Conservation (phyloP, 1,284 basidiomycete genomes). For the Cryptococcus jaspeensis region DNA sequence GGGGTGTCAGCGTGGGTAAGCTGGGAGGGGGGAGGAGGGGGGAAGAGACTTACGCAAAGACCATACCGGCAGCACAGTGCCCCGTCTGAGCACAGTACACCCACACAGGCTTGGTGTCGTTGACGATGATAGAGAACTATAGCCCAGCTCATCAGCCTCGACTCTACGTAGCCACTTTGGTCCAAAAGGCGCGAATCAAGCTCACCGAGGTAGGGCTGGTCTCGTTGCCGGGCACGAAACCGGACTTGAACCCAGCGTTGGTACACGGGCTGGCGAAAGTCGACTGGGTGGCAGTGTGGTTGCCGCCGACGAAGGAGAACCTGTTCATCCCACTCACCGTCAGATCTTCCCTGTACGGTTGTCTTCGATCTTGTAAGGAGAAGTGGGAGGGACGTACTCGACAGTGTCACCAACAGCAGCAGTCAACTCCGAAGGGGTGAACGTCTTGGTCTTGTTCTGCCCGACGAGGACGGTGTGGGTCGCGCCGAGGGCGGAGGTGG, state of each 20-base stretch:
- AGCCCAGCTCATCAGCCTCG: conserved; percentile 16
- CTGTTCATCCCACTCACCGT: background rate
- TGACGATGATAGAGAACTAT: conserved; percentile 39
- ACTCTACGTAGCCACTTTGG: too few relatives aligned
- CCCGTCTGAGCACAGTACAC: conserved; percentile 60
- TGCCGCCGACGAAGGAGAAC: conserved; percentile 49
- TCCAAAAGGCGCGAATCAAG: too few relatives aligned
- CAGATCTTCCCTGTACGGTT: too few relatives aligned
- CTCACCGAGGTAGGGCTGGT: conserved; percentile 56
- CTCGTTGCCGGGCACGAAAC: conserved; percentile 45
- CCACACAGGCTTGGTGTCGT: conserved; percentile 62
- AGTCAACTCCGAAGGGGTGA: conserved; percentile 5
- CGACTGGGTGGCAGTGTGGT: conserved; percentile 61
- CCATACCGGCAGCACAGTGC: conserved; percentile 65
- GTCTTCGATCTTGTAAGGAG: too few relatives aligned
- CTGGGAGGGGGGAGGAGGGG: too few relatives aligned
- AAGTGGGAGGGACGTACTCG: conserved; percentile 6
- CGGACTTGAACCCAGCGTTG: conserved; percentile 56
- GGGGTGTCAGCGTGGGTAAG: background rate
- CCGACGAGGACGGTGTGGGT: conserved; percentile 1
- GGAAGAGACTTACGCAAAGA: conserved; percentile 51
- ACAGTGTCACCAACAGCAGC: conserved; percentile 14
- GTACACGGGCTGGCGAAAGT: conserved; percentile 60
- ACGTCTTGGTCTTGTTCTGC: conserved; percentile 6
- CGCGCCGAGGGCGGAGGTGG: conserved; percentile 1